phyloP scores from a whole-genome alignment of 257 asterid species.

The Pogostemon cablin region DNA sequence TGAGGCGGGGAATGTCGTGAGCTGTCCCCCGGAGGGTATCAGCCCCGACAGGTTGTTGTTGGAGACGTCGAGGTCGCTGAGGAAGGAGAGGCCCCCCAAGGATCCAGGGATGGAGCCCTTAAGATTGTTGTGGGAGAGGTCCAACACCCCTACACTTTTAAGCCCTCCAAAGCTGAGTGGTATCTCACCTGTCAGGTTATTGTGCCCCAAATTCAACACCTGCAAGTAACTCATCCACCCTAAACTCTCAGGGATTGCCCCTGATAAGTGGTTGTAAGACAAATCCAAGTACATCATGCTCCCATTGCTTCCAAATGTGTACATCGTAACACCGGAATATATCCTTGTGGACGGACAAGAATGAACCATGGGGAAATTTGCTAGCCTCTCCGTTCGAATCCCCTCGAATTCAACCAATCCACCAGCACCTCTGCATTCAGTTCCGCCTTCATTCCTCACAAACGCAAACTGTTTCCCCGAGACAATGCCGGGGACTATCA shows the following conservation, averaged over 20 bases:
- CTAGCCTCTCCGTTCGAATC: slow-evolving; percentile 62
- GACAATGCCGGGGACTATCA: slow-evolving; percentile 66
- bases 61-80: slow-evolving; percentile 89
- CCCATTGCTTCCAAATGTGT: slow-evolving; percentile 73
- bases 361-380: slow-evolving; percentile 69
- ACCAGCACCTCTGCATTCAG: slow-evolving; percentile 86
- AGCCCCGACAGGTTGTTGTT: slow-evolving; percentile 76
- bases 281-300: slow-evolving; percentile 90
- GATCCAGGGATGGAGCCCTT: slow-evolving; percentile 77
- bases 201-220: slow-evolving; percentile 87
- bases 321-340: slow-evolving; percentile 71
- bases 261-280: slow-evolving; percentile 75
- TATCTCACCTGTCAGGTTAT: slow-evolving; percentile 61
- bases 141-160: slow-evolving; percentile 76
- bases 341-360: slow-evolving; percentile 81
- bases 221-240: slow-evolving; percentile 77
- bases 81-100: slow-evolving; percentile 72
- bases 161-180: slow-evolving; percentile 78
- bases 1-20: slow-evolving; percentile 79
- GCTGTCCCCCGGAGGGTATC: slow-evolving; percentile 83
- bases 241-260: slow-evolving; percentile 61
- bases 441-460: slow-evolving; percentile 92
- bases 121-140: slow-evolving; percentile 76
- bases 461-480: slow-evolving; percentile 88
- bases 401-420: slow-evolving; percentile 92